Percentiles rank a stretch among this genome's conserved stretches.
phyloP scores from a whole-genome alignment of 805 yeast genomes.

The Saccharomycopsis selenospora region DNA sequence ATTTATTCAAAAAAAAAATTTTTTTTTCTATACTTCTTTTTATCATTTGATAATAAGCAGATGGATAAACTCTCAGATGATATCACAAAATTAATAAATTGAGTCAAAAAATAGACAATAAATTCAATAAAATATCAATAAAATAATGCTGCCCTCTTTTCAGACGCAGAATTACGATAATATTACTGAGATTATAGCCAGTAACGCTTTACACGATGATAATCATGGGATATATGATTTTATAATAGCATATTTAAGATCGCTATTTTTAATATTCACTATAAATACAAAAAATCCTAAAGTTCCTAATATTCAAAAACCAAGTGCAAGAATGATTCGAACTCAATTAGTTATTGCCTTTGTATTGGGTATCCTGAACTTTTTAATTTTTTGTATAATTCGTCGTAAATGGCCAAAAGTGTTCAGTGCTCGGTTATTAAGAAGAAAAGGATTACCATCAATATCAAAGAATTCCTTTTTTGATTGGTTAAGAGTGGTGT shows the following conservation, averaged over 20 bases:
- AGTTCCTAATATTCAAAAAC: constrained; percentile 20
- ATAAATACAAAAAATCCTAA: constrained; percentile 8
- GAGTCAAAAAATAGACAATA: no score
- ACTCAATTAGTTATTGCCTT: constrained; percentile 71
- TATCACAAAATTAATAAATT: no score
- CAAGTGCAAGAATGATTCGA: constrained; percentile 50
- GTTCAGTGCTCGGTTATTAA: constrained; percentile 64
- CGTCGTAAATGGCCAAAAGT: constrained; percentile 71
- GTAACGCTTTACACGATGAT: no score
- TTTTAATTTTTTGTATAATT: constrained; percentile 60
- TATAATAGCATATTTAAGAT: background rate
- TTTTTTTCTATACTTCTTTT: no score
- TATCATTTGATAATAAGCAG: no score
- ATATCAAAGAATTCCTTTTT: constrained; percentile 52
- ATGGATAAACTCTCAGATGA: no score
- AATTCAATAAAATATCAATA: no score
- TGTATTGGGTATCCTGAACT: constrained; percentile 60
- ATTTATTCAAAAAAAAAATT: no score
- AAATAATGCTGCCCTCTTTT: no score
- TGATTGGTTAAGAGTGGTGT: constrained; percentile 74
- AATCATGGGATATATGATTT: no score
- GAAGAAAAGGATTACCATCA: constrained; percentile 48
- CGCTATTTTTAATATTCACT: background rate
- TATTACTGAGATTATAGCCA: no score
- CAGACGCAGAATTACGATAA: no score